phyloP scores from a whole-genome alignment of 164 flowering plant genomes.

The Magnolia kwangsiensis region DNA sequence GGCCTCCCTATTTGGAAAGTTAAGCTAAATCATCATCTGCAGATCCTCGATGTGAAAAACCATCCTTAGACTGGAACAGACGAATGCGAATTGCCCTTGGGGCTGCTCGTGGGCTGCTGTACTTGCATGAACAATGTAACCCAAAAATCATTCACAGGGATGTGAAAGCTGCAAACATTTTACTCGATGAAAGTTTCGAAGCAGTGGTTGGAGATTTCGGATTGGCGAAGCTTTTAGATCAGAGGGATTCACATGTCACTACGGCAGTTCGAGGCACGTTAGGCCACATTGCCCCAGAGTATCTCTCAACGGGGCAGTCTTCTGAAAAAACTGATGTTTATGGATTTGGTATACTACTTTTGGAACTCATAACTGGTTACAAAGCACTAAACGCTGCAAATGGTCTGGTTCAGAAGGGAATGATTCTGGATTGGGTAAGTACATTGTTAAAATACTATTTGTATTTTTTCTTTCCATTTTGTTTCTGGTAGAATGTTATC shows the following conservation, averaged over 20 bases:
- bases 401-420: constrained; percentile 76
- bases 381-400: constrained; percentile 74
- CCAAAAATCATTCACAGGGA: constrained; percentile 96
- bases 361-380: constrained; percentile 90
- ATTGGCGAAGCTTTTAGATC: constrained; percentile 83
- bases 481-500: background rate
- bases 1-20: background rate
- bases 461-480: background rate
- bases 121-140: constrained; percentile 88
- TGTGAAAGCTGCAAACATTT: constrained; percentile 95
- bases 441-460: background rate
- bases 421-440: constrained; percentile 89
- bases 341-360: constrained; percentile 88
- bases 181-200: constrained; percentile 90
- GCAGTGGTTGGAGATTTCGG: constrained; percentile 98
- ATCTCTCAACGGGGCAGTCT: constrained; percentile 96
- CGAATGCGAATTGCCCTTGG: constrained; percentile 81
- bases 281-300: constrained; percentile 98
- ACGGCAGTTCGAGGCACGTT: constrained; percentile 96
- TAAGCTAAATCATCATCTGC: constrained; percentile 9
- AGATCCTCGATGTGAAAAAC: constrained; percentile 56
- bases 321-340: constrained; percentile 98
- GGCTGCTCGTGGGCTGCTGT: constrained; percentile 83
- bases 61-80: constrained; percentile 83
- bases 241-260: constrained; percentile 88